Conservation (phyloP, 2,329 filamentous ascomycete genomes). For the Huntiella omanensis region DNA sequence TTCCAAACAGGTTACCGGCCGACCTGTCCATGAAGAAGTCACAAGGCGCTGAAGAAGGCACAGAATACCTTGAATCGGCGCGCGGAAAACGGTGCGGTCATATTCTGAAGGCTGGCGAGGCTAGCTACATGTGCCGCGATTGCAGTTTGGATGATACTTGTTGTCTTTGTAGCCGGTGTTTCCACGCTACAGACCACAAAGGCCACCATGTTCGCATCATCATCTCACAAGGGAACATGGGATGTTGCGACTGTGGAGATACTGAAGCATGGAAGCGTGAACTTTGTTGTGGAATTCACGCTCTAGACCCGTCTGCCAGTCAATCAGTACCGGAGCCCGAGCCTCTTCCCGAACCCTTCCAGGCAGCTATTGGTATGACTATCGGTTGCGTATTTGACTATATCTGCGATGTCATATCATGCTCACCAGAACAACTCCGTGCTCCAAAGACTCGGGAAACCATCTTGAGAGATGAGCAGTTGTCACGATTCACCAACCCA, state of each 20-base stretch:
- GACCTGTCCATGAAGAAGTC: constrained; percentile 65
- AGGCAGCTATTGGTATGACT: constrained; percentile 65
- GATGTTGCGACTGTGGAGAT: constrained; percentile 95
- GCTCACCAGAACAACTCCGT: constrained; percentile 86
- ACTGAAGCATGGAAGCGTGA: constrained; percentile 82
- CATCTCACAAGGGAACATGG: constrained; percentile 76
- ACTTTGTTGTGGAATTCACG: constrained; percentile 86
- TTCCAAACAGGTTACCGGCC: constrained; percentile 53
- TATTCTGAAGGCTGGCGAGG: constrained; percentile 89
- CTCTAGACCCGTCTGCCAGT: constrained; percentile 17
- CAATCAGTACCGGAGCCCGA: background rate
- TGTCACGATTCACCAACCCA: constrained; percentile 31
- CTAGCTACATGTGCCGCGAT: constrained; percentile 83
- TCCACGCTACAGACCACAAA: constrained; percentile 85
- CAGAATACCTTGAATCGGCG: constrained; percentile 84
- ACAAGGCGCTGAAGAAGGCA: constrained; percentile 81
- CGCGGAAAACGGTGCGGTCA: constrained; percentile 89
- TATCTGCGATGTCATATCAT: constrained; percentile 93
- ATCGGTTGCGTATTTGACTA: constrained; percentile 78
- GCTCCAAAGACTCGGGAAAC: constrained; percentile 66
- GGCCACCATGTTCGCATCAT: constrained; percentile 82
- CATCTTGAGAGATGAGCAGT: constrained; percentile 65
- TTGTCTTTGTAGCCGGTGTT: constrained; percentile 83
- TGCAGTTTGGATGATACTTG: constrained; percentile 92
- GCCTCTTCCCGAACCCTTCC: constrained; percentile 55